Evolutionary conservation across 2,329 filamentous ascomycete species (phyloP).

Genomic region (Basipetospora chlamydospora): DNA sequence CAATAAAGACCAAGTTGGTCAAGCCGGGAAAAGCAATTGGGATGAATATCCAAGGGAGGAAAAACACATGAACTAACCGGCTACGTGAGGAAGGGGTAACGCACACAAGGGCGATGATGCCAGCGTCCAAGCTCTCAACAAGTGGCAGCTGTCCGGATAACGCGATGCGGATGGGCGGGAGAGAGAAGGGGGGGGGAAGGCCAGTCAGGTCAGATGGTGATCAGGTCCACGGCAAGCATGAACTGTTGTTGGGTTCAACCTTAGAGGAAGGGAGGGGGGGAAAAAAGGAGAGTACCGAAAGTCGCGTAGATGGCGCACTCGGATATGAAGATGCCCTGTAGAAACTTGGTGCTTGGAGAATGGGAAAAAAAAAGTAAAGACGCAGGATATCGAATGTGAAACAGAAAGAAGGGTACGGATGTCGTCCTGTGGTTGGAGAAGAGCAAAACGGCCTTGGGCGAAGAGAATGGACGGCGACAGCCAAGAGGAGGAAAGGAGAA

Average conservation of each 20-base stretch:
- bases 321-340: not conserved
- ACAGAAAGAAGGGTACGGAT: constrained; percentile 3
- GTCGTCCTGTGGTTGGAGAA: not conserved
- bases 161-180: not conserved
- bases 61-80: not conserved
- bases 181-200: not conserved
- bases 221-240: too few relatives aligned
- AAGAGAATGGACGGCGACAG: not conserved
- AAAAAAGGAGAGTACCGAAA: not conserved
- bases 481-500: constrained; percentile 1
- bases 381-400: constrained; percentile 1
- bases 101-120: too few relatives aligned
- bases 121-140: too few relatives aligned
- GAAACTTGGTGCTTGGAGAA: constrained; percentile 1
- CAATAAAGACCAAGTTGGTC: not conserved
- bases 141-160: not conserved
- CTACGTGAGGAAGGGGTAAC: too few relatives aligned
- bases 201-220: not conserved
- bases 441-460: not conserved
- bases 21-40: not conserved
- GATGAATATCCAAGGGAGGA: not conserved
- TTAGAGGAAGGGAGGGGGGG: not conserved
- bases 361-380: not conserved
- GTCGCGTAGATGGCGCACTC: not conserved
- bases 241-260: not conserved